phyloP scores from a whole-genome alignment of 1,284 basidiomycete species.

The Porogramme epimiltina region DNA sequence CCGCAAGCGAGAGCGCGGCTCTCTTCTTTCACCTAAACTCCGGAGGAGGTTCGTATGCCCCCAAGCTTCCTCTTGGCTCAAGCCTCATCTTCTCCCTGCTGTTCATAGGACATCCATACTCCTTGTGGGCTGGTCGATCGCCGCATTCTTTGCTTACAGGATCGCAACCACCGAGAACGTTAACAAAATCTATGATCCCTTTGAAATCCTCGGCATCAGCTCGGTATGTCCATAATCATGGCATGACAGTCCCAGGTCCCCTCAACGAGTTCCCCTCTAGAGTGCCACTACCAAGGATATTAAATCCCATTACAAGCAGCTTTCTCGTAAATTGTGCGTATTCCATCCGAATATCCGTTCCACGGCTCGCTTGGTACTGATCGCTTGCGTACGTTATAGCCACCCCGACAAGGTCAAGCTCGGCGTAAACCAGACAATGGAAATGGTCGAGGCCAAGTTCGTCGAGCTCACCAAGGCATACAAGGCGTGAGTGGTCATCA shows the following conservation, averaged over 20 bases:
- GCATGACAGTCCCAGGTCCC: not conserved
- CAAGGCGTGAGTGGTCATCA: conserved; percentile 78
- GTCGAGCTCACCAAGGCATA: conserved; percentile 98
- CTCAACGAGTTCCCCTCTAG: conserved; percentile 34
- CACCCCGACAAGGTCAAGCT: conserved; percentile 97
- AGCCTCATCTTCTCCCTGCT: not conserved
- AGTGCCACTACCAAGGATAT: conserved; percentile 86
- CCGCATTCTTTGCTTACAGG: conserved; percentile 71
- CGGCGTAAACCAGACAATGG: conserved; percentile 83
- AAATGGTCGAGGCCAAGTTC: conserved; percentile 88
- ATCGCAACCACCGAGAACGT: conserved; percentile 63
- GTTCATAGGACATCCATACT: conserved; percentile 56
- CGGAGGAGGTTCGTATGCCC: conserved; percentile 30
- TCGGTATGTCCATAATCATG: conserved; percentile 43
- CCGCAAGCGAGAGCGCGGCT: conserved; percentile 44
- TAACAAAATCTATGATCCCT: conserved; percentile 89
- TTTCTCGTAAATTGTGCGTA: conserved; percentile 87
- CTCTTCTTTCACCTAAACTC: conserved; percentile 35
- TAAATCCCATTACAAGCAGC: conserved; percentile 94
- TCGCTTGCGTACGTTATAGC: conserved; percentile 42
- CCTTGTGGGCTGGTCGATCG: conserved; percentile 74
- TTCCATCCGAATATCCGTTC: not conserved
- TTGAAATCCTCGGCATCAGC: conserved; percentile 87
- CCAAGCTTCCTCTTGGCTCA: not conserved
- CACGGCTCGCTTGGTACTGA: conserved; percentile 1